Base-by-base conservation (phyloP, 2,329 filamentous ascomycete genomes). In the Neocucurbitaria cava region DNA sequence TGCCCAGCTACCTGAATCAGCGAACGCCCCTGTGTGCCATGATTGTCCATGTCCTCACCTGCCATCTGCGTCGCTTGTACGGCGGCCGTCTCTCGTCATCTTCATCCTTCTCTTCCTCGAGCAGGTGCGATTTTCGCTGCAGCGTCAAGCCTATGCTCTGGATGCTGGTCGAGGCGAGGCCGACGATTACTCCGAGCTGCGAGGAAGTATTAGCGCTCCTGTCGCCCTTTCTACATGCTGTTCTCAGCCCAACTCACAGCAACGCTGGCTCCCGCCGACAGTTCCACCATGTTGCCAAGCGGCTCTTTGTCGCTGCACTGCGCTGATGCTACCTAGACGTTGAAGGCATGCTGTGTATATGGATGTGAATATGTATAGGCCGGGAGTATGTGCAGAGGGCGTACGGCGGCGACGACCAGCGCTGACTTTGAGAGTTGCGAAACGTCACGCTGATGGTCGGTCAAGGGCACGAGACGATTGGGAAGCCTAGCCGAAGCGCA, bases 51-150 rank as follows among this genome's bases (percentile, higher is more conserved):
- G 20, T 49, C 26, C 74, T 61, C 63, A 85, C 81, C 85, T 97
- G 95, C 95, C 95, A 99, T 83, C 92, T 85, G 69, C 93, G 86
- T 70, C 95, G 86, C 71, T 89, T 89, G 78, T 97, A 96, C 4
- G 95, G 92, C 40, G 95, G 94, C 58, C 94, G 85, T 65, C 90
- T 88, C 56, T 88, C 81, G 77, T 95, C 87, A 74, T 91, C 89
- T 26, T 83, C 81, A 46, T 87, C 86, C 77, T 96, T 96, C 80
- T 96, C 92, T 79, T 99, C 95, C 81, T 99, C 95, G 72, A 98
- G 87, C 65, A 99, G 89, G 79, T 99, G 95, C 61, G 95, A 98
- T 79, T 99, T 98, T 75, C 95, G 91, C 79, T 99, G 95, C 23
- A 99, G 84, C 28, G 95, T 99, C 62, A 99, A 85, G 64, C 95